Conservation (phyloP, 495 filamentous ascomycete species). For the Chaetomidium leptoderma region DNA sequence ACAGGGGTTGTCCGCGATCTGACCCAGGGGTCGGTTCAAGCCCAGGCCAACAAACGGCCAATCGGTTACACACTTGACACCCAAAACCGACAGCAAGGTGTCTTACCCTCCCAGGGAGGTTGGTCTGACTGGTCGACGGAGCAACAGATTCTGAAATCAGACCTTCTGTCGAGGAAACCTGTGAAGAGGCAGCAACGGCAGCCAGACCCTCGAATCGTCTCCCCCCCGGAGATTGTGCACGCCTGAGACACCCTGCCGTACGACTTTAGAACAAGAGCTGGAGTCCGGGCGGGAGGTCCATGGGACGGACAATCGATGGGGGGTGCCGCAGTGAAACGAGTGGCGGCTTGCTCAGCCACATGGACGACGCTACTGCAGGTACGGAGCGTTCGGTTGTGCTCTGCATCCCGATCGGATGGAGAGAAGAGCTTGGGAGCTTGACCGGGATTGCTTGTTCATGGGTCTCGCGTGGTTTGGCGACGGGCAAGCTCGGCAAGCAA, state of each 20-base stretch:
- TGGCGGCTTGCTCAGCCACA: constrained; percentile 23
- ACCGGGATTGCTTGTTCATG: constrained; percentile 9
- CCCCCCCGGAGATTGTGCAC: neutral
- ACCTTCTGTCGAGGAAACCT: neutral
- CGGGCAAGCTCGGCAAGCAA: neutral
- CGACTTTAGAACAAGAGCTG: no score
- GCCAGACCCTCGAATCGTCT: neutral
- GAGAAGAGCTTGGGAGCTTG: no score
- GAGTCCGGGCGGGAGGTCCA: no score
- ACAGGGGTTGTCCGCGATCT: constrained; percentile 16
- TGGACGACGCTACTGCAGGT: constrained; percentile 25
- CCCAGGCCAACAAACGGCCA: constrained; percentile 13
- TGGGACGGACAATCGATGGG: neutral
- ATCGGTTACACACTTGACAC: constrained; percentile 24
- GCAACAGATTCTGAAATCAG: neutral
- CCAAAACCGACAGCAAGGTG: constrained; percentile 8
- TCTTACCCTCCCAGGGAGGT: neutral
- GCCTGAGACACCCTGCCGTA: neutral
- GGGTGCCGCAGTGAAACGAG: constrained; percentile 13
- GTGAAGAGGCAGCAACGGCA: neutral
- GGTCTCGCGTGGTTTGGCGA: neutral
- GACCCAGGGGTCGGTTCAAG: constrained; percentile 16
- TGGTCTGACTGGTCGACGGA: neutral
- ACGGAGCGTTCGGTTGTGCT: constrained; percentile 7
- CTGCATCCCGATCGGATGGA: neutral